These are phyloP conservation scores for Hanseniaspora mollemarum DNA, from an alignment of 805 yeast genomes.

Conservation along the genomic window DNA sequence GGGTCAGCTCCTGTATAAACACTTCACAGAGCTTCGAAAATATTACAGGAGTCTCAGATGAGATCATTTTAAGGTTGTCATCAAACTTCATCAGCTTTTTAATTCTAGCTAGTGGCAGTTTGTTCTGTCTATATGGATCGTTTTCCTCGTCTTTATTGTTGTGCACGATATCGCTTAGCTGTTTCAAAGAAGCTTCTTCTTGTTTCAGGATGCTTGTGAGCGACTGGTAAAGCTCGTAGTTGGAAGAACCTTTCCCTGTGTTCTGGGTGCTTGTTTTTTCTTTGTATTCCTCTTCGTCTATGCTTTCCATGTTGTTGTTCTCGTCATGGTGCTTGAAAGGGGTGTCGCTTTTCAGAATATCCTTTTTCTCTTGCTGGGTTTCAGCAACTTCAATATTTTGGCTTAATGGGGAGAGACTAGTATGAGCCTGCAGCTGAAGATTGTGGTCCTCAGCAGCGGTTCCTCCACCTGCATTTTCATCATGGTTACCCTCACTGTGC, in stretches of 20 bases:
- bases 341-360: too few relatives aligned
- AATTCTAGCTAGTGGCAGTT: constrained; percentile 87
- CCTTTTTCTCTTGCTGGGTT: too few relatives aligned
- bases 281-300: not conserved
- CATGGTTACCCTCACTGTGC: too few relatives aligned
- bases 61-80: constrained; percentile 92
- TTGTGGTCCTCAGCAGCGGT: too few relatives aligned
- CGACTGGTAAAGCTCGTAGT: constrained; percentile 2
- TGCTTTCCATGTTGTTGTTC: too few relatives aligned
- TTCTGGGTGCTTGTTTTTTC: not conserved
- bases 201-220: not conserved
- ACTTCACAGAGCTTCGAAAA: constrained; percentile 98
- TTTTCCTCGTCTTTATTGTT: constrained; percentile 1
- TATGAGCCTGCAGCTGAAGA: too few relatives aligned
- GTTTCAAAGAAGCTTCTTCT: constrained; percentile 3
- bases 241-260: not conserved
- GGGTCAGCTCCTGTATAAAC: constrained; percentile 89
- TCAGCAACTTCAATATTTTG: too few relatives aligned
- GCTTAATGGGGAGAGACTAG: too few relatives aligned
- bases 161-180: not conserved
- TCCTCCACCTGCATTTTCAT: too few relatives aligned
- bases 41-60: constrained; percentile 94
- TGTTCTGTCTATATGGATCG: constrained; percentile 71
- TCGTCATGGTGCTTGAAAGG: too few relatives aligned
- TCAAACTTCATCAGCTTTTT: constrained; percentile 97